Conservation (phyloP, 139 green algal species). For the Coelastrella sp. region DNA sequence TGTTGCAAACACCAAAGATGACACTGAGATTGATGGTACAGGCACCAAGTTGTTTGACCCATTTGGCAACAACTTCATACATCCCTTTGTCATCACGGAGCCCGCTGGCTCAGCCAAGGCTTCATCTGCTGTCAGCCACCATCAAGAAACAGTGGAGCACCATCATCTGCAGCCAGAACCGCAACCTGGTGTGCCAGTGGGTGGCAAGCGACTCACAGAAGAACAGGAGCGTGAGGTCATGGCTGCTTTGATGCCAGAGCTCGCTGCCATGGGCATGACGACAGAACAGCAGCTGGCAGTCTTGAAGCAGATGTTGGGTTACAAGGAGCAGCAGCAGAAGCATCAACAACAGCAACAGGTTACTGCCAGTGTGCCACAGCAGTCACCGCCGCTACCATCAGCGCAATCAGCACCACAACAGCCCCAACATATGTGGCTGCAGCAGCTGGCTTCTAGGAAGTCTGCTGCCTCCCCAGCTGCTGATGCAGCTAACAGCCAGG, state of each 20-base stretch:
- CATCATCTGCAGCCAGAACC: too few relatives aligned
- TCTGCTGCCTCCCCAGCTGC: background rate
- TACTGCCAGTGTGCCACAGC: background rate
- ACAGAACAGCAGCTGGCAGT: conserved; percentile 28
- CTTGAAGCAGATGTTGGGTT: conserved; percentile 36
- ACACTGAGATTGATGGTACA: too few relatives aligned
- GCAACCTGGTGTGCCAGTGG: background rate
- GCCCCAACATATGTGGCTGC: conserved; percentile 39
- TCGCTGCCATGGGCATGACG: conserved; percentile 3
- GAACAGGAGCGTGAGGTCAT: conserved; percentile 38
- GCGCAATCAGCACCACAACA: background rate
- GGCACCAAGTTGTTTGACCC: conserved; percentile 20
- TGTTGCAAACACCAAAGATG: too few relatives aligned
- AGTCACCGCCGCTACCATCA: background rate
- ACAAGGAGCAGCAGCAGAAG: conserved; percentile 32
- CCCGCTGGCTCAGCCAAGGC: background rate
- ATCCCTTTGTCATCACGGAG: background rate
- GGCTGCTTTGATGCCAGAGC: conserved; percentile 4
- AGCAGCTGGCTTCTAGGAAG: conserved; percentile 27
- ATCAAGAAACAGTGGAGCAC: too few relatives aligned
- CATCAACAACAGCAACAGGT: conserved; percentile 9
- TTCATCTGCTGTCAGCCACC: background rate
- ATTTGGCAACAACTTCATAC: conserved; percentile 13
- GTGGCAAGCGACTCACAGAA: background rate
- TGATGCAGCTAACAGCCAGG: background rate